Percentiles rank a stretch among this genome's conserved stretches.
phyloP scores from a whole-genome alignment of 305 asterid genomes.

The Nicotiana rustica region DNA sequence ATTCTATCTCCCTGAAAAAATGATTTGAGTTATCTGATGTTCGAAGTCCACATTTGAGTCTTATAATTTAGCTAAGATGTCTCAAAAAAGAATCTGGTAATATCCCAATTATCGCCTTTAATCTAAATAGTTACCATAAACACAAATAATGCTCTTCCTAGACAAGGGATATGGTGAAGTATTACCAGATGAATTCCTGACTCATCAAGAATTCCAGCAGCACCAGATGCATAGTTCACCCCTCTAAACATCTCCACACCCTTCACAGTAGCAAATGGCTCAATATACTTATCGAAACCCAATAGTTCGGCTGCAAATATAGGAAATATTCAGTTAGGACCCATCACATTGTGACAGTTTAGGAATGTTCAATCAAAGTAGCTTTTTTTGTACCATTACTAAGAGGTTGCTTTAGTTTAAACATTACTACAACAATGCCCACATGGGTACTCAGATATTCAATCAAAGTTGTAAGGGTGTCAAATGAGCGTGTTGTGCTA shows the following conservation, averaged over 20 bases:
- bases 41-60: too few relatives aligned
- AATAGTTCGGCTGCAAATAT: neutral
- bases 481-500: too few relatives aligned
- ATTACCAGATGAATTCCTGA: slow-evolving; percentile 33
- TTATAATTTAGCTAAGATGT: too few relatives aligned
- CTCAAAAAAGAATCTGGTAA: too few relatives aligned
- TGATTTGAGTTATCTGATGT: too few relatives aligned
- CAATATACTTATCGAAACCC: slow-evolving; percentile 27
- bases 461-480: too few relatives aligned
- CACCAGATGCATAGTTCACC: slow-evolving; percentile 41
- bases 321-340: neutral
- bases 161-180: neutral
- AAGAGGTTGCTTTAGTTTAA: neutral
- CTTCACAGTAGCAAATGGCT: slow-evolving; percentile 7
- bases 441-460: neutral
- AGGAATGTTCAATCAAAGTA: neutral
- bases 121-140: too few relatives aligned
- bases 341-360: neutral
- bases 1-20: slow-evolving; percentile 46
- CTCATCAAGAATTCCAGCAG: slow-evolving; percentile 39
- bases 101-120: too few relatives aligned
- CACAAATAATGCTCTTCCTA: neutral
- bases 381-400: neutral
- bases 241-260: slow-evolving; percentile 34
- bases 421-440: neutral